Evolutionary conservation across 1,284 basidiomycete genomes (phyloP), one percentile per base, ranked within the genome.

Genomic region (Apiotrichum montevideense): DNA sequence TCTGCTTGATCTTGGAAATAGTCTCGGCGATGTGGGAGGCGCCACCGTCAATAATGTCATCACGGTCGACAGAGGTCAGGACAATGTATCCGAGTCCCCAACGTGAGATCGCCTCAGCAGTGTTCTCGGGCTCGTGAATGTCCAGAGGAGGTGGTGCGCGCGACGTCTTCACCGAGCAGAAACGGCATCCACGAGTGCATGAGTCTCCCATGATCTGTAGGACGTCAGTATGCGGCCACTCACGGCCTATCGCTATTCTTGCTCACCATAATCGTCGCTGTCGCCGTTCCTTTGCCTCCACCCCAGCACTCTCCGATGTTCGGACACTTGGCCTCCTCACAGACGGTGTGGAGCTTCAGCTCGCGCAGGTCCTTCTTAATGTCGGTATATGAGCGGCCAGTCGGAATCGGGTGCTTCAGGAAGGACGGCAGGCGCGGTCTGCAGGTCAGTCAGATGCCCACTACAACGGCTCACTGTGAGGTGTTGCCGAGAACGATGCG

Each of bases 271-370:
- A 99, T 99, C 0, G 93, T 97, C n/a, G 93, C 93, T 6, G 96
- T 99, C 11, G 96, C 96, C 51, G 85, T 84, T 54, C 85, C 85
- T 68, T 87, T 87, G 46, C 85, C 87, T 2, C 94, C 94, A 51
- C 96, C 94, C 96, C 96, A 99, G 75, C 96, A 99, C 70, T 98
- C 95, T 35, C 95, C 96, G 56, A 98, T 98, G 71, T 99, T 99
- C 1, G 96, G 96, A 80, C 96, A 99, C 59, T 94, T 84, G 33
- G 96, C 96, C 77, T 99, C 96, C 76, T 99, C 96, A 69, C 96
- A 99, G 1, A 99, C 96, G 0, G 96, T 99, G 69, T 95, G 91
- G 50, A 99, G 79, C 8, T 85, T 84, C 0, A 99, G 82, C 1
- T 93, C 94, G 55, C 96, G 82, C 21, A 99, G 80, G 73, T 99